Percentiles rank a stretch among this genome's conserved stretches.
Evolutionary conservation across 495 filamentous ascomycete species (phyloP).

Genomic region (Parmelia sp.): DNA sequence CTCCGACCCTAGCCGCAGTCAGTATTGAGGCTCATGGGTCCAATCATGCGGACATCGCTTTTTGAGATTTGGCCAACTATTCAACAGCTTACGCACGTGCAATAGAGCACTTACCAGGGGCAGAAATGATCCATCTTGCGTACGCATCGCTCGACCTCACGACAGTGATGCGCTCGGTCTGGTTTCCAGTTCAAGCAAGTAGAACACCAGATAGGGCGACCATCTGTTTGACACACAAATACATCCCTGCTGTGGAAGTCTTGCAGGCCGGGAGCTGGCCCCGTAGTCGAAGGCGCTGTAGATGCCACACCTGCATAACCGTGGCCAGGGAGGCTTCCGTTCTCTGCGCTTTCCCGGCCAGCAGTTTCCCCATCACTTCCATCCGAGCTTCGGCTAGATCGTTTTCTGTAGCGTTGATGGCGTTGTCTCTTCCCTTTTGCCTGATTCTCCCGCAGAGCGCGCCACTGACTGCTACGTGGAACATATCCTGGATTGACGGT

Average conservation of each 20-base stretch:
- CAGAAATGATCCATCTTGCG: slow-evolving; percentile 92
- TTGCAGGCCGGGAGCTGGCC: slow-evolving; percentile 35
- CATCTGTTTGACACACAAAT: slow-evolving; percentile 75
- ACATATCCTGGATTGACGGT: slow-evolving; percentile 63
- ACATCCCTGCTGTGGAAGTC: slow-evolving; percentile 71
- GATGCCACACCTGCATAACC: slow-evolving; percentile 27
- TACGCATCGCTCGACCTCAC: slow-evolving; percentile 72
- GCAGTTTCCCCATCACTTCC: slow-evolving; percentile 29
- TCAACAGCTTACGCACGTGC: background rate
- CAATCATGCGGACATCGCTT: background rate
- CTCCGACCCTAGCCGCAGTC: slow-evolving; percentile 61
- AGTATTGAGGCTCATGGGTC: background rate
- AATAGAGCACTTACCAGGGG: slow-evolving; percentile 57
- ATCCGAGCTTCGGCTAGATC: slow-evolving; percentile 11
- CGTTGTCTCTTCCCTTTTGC: slow-evolving; percentile 27
- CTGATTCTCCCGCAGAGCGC: slow-evolving; percentile 6
- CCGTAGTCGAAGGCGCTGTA: slow-evolving; percentile 2
- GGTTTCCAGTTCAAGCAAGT: slow-evolving; percentile 76
- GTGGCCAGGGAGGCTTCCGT: background rate
- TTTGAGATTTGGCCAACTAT: background rate
- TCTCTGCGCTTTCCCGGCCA: slow-evolving; percentile 22
- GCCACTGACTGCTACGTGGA: slow-evolving; percentile 47
- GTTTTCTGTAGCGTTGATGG: background rate
- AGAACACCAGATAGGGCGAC: slow-evolving; percentile 73
- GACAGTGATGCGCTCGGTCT: slow-evolving; percentile 79